These are phyloP conservation scores for Senecio squalidus DNA, from an alignment of 140 eudicot genomes.

Conservation along the genomic window DNA sequence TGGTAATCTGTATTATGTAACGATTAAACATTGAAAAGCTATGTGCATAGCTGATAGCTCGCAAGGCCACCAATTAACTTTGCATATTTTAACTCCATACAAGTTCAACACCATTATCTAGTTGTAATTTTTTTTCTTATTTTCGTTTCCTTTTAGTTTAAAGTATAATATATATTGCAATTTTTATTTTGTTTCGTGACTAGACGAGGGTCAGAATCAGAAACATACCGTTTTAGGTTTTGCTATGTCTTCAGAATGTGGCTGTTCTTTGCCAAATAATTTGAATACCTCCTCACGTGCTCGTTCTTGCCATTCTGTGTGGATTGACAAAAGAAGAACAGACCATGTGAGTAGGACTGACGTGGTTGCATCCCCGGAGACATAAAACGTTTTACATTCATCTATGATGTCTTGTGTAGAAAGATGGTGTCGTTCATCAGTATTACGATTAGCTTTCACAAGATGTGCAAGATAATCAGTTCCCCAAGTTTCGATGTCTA, in stretches of 20 bases:
- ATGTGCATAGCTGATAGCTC: background rate
- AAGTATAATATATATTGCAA: no score
- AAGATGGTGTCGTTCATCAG: constrained; percentile 31
- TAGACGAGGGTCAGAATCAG: no score
- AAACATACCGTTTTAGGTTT: constrained; percentile 49
- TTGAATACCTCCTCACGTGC: constrained; percentile 46
- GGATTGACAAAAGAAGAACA: constrained; percentile 37
- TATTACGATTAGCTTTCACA: constrained; percentile 30
- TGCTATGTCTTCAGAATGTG: constrained; percentile 39
- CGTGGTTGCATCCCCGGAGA: constrained; percentile 62
- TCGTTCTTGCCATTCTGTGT: constrained; percentile 60
- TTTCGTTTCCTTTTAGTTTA: no score
- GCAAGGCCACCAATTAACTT: background rate
- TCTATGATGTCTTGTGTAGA: constrained; percentile 50
- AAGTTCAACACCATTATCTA: no score
- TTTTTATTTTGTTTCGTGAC: no score
- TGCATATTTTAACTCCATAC: no score
- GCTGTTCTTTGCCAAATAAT: constrained; percentile 26
- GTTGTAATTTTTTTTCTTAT: no score
- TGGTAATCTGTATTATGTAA: constrained; percentile 35
- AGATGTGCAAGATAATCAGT: constrained; percentile 53
- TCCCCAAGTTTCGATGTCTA: constrained; percentile 26
- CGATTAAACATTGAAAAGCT: background rate
- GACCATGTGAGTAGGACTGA: constrained; percentile 47
- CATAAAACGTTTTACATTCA: constrained; percentile 53